Conservation (phyloP, 441 rosid species). For the Metrosideros polymorpha region DNA sequence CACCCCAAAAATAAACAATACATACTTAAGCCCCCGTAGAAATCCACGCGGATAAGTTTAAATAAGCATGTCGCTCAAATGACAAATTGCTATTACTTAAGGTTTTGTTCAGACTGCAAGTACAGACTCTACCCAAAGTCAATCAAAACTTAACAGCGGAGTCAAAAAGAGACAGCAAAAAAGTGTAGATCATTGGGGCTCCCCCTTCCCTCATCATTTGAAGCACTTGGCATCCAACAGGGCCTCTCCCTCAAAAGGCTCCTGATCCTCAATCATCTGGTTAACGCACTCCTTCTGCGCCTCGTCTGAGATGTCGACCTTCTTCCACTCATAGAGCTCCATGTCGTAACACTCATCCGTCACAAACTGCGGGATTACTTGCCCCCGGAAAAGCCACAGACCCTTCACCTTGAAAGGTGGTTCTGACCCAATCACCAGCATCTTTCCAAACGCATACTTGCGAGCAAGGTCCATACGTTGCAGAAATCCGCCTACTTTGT, state of each 20-base stretch:
- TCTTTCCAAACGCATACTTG: conserved; percentile 91
- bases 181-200: neutral
- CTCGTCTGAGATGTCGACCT: conserved; percentile 73
- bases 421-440: conserved; percentile 65
- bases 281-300: conserved; percentile 80
- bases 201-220: conserved; percentile 30
- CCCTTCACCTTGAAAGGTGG: conserved; percentile 94
- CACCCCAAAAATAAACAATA: neutral
- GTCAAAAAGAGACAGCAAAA: neutral
- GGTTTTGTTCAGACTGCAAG: neutral
- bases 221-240: conserved; percentile 97
- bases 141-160: neutral
- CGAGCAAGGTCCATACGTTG: conserved; percentile 94
- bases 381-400: conserved; percentile 90
- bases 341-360: conserved; percentile 89
- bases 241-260: conserved; percentile 90
- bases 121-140: neutral
- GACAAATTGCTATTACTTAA: neutral
- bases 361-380: conserved; percentile 69
- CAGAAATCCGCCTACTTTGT: conserved; percentile 89
- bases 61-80: neutral
- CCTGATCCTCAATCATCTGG: conserved; percentile 88
- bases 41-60: neutral
- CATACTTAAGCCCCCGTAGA: neutral
- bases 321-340: conserved; percentile 91